phyloP scores from a whole-genome alignment of 192 early-diverging fungal genomes.

The Mortierella alpina region DNA sequence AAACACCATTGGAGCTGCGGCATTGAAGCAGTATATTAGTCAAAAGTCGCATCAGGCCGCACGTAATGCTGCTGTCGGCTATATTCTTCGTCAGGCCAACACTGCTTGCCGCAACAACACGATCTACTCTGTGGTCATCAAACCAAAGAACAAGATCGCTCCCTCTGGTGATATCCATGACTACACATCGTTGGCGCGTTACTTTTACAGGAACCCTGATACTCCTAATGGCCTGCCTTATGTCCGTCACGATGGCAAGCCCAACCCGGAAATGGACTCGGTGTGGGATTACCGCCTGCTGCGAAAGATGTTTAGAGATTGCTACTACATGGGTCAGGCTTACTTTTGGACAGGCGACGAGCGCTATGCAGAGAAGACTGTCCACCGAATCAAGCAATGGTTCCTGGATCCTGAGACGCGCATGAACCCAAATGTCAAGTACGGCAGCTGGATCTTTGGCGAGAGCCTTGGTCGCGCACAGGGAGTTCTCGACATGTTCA shows the following conservation, averaged over 20 bases:
- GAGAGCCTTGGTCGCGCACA: slow-evolving; percentile 37
- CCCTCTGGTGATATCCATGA: slow-evolving; percentile 65
- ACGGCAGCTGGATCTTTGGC: slow-evolving; percentile 61
- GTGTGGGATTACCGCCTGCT: slow-evolving; percentile 56
- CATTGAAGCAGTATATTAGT: slow-evolving; percentile 8
- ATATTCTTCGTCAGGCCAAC: slow-evolving; percentile 43
- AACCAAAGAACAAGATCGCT: slow-evolving; percentile 47
- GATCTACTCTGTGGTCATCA: slow-evolving; percentile 64
- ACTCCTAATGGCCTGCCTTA: slow-evolving; percentile 59
- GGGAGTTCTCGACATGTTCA: slow-evolving; percentile 61
- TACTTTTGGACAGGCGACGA: slow-evolving; percentile 66
- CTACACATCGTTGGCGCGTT: slow-evolving; percentile 66
- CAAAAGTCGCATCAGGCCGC: background rate
- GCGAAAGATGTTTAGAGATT: slow-evolving; percentile 53
- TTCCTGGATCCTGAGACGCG: slow-evolving; percentile 62
- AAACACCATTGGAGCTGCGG: slow-evolving; percentile 11
- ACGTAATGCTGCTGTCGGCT: slow-evolving; percentile 17
- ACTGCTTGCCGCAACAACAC: slow-evolving; percentile 48
- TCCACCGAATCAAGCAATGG: slow-evolving; percentile 59
- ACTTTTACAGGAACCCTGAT: slow-evolving; percentile 64
- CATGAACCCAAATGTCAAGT: slow-evolving; percentile 74
- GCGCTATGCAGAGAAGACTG: slow-evolving; percentile 60
- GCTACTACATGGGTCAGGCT: slow-evolving; percentile 59
- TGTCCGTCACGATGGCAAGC: slow-evolving; percentile 57
- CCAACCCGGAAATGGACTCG: slow-evolving; percentile 64